Conservation (phyloP, 192 early-diverging fungal species). For the Fimicolochytrium jonesii region DNA sequence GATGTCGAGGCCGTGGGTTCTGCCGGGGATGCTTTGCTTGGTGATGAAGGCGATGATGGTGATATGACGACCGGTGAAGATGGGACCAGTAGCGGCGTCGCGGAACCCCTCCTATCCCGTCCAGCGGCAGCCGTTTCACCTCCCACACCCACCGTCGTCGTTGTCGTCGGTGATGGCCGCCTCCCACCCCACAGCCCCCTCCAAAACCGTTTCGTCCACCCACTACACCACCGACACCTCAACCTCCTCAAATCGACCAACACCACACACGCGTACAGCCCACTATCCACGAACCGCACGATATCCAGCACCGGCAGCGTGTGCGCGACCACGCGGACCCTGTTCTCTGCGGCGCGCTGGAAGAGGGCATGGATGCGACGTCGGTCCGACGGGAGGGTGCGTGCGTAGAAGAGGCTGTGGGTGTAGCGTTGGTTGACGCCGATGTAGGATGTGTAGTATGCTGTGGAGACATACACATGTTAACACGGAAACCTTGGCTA, state of each 20-base stretch:
- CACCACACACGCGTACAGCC: slow-evolving; percentile 70
- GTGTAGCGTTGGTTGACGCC: slow-evolving; percentile 76
- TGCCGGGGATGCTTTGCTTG: no score
- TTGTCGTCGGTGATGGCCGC: background rate
- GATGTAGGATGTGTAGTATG: slow-evolving; percentile 83
- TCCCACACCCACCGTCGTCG: background rate
- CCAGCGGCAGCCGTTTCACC: background rate
- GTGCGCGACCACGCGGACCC: slow-evolving; percentile 71
- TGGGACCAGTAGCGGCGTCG: no score
- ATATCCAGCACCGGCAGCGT: slow-evolving; percentile 76
- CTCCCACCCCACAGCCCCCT: no score
- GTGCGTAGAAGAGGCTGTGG: slow-evolving; percentile 66
- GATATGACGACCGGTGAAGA: no score
- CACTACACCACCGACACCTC: slow-evolving; percentile 55
- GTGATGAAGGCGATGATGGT: no score
- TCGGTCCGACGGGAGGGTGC: slow-evolving; percentile 63
- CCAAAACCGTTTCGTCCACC: background rate
- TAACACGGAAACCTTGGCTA: background rate
- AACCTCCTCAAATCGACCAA: slow-evolving; percentile 67
- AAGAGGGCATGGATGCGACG: slow-evolving; percentile 73
- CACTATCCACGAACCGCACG: slow-evolving; percentile 73
- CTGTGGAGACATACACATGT: slow-evolving; percentile 15
- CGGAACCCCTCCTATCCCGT: no score
- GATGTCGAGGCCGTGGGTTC: no score
- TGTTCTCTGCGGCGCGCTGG: slow-evolving; percentile 61